phyloP scores from a whole-genome alignment of 805 yeast genomes.

The Aciculoconidium aculeatum region DNA sequence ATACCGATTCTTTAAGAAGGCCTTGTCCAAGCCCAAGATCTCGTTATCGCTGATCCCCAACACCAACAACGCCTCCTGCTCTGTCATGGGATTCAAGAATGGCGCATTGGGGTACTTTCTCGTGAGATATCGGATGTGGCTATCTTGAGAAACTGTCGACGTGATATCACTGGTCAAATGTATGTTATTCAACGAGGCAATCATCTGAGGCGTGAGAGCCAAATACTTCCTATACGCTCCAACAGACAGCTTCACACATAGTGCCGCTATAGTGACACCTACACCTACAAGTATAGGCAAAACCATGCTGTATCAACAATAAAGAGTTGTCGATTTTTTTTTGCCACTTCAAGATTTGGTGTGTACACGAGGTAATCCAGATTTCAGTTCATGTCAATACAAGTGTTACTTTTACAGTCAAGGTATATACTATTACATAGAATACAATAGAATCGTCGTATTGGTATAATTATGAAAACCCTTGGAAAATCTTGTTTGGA shows the following conservation, averaged over 20 bases:
- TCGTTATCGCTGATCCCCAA: conserved; percentile 39
- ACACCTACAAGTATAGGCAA: conserved; percentile 49
- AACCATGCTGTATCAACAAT: conserved; percentile 15
- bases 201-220: conserved; percentile 27
- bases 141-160: conserved; percentile 1
- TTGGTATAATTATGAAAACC: too few species aligned
- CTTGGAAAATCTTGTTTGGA: too few species aligned
- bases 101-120: conserved; percentile 20
- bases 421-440: too few species aligned
- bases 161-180: conserved; percentile 7
- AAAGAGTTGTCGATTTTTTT: too few species aligned
- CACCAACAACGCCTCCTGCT: conserved; percentile 35
- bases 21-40: conserved; percentile 20
- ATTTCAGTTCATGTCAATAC: too few species aligned
- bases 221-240: conserved; percentile 25
- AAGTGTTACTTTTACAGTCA: too few species aligned
- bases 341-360: too few species aligned
- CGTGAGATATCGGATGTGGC: conserved; percentile 13
- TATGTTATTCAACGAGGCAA: conserved; percentile 30
- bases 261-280: conserved; percentile 48
- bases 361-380: too few species aligned
- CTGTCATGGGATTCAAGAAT: conserved; percentile 35
- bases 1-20: conserved; percentile 27
- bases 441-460: too few species aligned
- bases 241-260: conserved; percentile 33